phyloP scores from a whole-genome alignment of 2,329 filamentous ascomycete species.

The Periconia digitata region DNA sequence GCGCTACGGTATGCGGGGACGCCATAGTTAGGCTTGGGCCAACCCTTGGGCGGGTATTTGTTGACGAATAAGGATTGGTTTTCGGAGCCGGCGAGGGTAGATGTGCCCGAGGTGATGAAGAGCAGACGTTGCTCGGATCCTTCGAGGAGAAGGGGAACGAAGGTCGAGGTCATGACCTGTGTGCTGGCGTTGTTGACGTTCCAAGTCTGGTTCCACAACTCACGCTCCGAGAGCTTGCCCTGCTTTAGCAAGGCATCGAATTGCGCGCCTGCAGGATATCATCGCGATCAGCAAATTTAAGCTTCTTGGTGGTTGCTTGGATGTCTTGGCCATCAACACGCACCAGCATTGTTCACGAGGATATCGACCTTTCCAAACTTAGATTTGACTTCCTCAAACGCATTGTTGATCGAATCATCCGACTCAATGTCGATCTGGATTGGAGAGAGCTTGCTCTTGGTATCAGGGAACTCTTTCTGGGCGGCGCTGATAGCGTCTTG shows the following conservation, averaged over 20 bases:
- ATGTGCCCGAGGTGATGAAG: conserved; percentile 44
- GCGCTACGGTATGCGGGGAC: conserved; percentile 39
- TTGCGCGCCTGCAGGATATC: not conserved
- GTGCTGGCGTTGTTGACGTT: conserved; percentile 42
- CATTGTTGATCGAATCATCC: conserved; percentile 3
- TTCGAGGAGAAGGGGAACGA: conserved; percentile 40
- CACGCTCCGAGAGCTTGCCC: conserved; percentile 2
- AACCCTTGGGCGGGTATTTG: conserved; percentile 32
- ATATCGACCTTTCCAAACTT: not conserved
- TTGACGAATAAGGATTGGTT: conserved; percentile 23
- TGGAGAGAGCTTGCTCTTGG: not conserved
- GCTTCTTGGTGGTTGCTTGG: not conserved
- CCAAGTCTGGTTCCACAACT: conserved; percentile 19
- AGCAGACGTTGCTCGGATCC: conserved; percentile 37
- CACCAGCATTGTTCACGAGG: conserved; percentile 8
- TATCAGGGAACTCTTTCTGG: not conserved
- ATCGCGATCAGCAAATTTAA: not conserved
- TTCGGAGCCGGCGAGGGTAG: conserved; percentile 35
- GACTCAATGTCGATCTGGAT: conserved; percentile 3
- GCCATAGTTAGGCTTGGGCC: conserved; percentile 43
- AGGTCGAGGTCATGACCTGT: conserved; percentile 34
- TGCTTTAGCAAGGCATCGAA: not conserved
- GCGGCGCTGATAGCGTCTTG: not conserved
- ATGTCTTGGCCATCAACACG: not conserved
- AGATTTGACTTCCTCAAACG: not conserved